Base-by-base conservation (phyloP, 2,329 filamentous ascomycete species). In the Orbilia ellipsospora region DNA sequence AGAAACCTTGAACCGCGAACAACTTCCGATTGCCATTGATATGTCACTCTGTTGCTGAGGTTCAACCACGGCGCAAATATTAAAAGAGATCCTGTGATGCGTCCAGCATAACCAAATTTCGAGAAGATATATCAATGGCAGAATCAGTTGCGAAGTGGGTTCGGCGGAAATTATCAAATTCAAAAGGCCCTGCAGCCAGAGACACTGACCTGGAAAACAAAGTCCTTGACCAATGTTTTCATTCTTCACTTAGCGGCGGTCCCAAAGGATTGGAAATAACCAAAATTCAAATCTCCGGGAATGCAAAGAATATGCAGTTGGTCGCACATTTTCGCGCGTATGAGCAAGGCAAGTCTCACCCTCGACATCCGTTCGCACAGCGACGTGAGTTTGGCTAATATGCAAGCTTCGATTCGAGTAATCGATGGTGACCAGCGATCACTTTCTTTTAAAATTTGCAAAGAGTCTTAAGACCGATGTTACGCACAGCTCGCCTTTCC, bases 181-280 rank as follows among this genome's bases (percentile, higher is more conserved):
- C 44, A 44, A 67, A 56, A 54, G 20, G 20, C 15, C 31, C 44
- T 66, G 48, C 68, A 54, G 15, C 45, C 66, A 52, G 51, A 52
- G n/a, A 36, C 31, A 36, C 8, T 36, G 31, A 36, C 31, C 31
- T 36, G 15, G 26, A 1, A 26, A 16, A 55, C n/a, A 48, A 15
- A 68, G 64, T 16, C 1, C 28, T 18, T 57, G 54, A 13, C 26
- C 50, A 59, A 44, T 36, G 10, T 36, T 36, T 36, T 36, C 31
- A 36, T 7, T 36, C 40, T 48, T 23, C 18, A 50, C 40, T 20
- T 42, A 20, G 57, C 65, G 55, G 68, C 68, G 69, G 69, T 73
- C 66, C 69, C 69, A 62, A 16, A 52, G 56, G n/a, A 56, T 62
- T 73, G 62, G 69, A 66, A 73, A 73, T 66, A 50, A 67, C 42